Evolutionary conservation across 2,329 filamentous ascomycete species (phyloP).

Genomic region (Blastomyces percursus): DNA sequence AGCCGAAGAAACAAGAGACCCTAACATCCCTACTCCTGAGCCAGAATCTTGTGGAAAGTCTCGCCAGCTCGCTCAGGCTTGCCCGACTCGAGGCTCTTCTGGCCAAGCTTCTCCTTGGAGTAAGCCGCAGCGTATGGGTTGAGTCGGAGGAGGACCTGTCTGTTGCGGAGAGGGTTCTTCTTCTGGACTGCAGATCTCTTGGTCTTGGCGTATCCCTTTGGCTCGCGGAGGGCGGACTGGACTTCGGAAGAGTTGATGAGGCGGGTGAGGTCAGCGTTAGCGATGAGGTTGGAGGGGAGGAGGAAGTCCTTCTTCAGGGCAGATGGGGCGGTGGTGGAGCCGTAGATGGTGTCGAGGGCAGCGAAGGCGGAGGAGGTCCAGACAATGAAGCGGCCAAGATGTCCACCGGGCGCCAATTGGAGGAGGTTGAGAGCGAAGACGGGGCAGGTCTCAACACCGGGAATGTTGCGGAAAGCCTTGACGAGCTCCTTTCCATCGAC

Average conservation of each 20-base stretch:
- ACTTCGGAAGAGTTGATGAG: conserved; percentile 99
- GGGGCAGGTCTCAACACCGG: conserved; percentile 92
- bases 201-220: conserved; percentile 79
- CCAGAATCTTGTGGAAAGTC: conserved; percentile 43
- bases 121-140: conserved; percentile 96
- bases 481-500: conserved; percentile 90
- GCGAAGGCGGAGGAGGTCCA: conserved; percentile 97
- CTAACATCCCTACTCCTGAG: conserved; percentile 38
- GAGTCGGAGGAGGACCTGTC: conserved; percentile 94
- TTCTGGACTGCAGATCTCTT: conserved; percentile 91
- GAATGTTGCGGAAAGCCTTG: conserved; percentile 95
- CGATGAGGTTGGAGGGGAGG: conserved; percentile 81
- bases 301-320: conserved; percentile 99
- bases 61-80: conserved; percentile 50
- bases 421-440: conserved; percentile 95
- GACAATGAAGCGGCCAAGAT: conserved; percentile 97
- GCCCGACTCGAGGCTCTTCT: conserved; percentile 51
- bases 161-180: conserved; percentile 99
- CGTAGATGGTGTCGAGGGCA: conserved; percentile 94
- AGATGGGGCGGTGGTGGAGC: conserved; percentile 77
- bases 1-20: neutral
- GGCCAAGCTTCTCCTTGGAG: conserved; percentile 71
- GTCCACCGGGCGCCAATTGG: conserved; percentile 96
- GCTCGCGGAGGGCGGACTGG: conserved; percentile 85
- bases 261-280: conserved; percentile 89